phyloP scores from a whole-genome alignment of 2,329 filamentous ascomycete species.

The Aspergillus vadensis region DNA sequence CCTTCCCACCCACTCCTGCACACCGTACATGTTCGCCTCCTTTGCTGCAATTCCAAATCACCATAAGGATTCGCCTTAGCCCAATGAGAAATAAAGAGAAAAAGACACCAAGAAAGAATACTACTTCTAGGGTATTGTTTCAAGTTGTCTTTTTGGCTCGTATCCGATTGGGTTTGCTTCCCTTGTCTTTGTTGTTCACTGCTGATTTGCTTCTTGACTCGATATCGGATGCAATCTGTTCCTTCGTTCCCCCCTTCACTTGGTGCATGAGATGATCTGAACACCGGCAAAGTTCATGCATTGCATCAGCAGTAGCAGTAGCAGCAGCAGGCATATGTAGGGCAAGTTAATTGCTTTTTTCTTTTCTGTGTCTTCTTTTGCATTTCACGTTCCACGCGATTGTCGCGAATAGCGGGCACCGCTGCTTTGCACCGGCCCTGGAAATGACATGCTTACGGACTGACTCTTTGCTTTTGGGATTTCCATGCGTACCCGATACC shows the following conservation, averaged over 20 bases:
- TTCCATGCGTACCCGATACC: neutral
- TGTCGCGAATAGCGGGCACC: conserved; percentile 8
- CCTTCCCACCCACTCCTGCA: neutral
- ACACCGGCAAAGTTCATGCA: conserved; percentile 11
- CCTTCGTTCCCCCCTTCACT: neutral
- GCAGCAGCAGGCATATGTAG: neutral
- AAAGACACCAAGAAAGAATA: too few species aligned
- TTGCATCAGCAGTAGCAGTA: neutral
- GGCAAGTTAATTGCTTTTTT: conserved; percentile 6
- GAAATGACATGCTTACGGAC: neutral
- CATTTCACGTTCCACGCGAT: conserved; percentile 9
- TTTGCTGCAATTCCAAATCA: conserved; percentile 1
- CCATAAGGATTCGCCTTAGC: neutral
- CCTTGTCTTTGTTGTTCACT: conserved; percentile 12
- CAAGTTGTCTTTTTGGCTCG: neutral
- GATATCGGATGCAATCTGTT: neutral
- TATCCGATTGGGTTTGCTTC: conserved; percentile 11
- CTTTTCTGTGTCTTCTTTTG: neutral
- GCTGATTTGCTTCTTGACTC: conserved; percentile 3
- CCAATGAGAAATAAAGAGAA: too few species aligned
- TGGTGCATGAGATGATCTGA: conserved; percentile 11
- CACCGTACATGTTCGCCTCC: conserved; percentile 2
- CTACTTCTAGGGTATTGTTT: conserved; percentile 3
- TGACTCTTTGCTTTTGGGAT: neutral
- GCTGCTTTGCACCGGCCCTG: neutral